Conservation (phyloP, 345 rosid species). For the Moricandia arvensis region DNA sequence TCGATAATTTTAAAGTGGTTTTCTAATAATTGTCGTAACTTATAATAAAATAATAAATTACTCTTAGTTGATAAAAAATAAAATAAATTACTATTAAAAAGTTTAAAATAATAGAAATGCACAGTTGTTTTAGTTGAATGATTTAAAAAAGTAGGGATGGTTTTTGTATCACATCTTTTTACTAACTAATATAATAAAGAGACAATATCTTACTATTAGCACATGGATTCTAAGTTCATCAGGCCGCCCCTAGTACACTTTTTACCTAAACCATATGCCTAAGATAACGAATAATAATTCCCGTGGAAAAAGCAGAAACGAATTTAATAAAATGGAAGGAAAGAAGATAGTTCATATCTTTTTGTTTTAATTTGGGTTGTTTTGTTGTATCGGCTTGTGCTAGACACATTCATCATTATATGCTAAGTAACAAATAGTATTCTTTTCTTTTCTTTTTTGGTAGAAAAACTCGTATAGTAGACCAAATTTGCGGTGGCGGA, state of each 20-base stretch:
- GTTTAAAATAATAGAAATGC: too few species aligned
- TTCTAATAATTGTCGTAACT: background rate
- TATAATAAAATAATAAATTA: background rate
- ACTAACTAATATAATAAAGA: background rate
- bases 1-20: background rate
- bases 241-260: background rate
- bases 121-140: background rate
- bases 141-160: background rate
- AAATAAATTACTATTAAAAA: too few species aligned
- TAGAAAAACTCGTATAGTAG: too few species aligned
- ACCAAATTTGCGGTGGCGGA: too few species aligned
- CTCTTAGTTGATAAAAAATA: too few species aligned
- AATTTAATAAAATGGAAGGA: background rate
- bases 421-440: too few species aligned
- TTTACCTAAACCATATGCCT: background rate
- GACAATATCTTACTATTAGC: background rate
- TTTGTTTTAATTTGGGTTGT: background rate
- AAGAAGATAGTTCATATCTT: constrained; percentile 8
- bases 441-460: too few species aligned
- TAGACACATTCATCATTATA: too few species aligned
- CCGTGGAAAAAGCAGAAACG: background rate
- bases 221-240: background rate
- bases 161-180: background rate
- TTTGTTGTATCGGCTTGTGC: background rate
- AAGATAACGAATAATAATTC: background rate